Conservation (phyloP, 495 filamentous ascomycete genomes). For the Annulohypoxylon bovei region DNA sequence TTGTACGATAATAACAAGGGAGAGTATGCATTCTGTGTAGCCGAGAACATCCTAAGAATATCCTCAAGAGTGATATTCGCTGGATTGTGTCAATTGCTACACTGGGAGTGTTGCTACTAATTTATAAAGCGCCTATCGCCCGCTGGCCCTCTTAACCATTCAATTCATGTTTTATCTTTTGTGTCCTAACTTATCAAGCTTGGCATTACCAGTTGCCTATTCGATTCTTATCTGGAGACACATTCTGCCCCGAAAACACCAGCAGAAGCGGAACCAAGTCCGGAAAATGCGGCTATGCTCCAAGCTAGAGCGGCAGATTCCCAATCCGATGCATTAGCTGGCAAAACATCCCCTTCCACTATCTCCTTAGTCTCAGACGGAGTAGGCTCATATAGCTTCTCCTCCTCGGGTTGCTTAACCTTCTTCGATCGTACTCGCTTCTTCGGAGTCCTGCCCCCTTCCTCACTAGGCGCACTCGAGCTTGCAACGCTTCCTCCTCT, state of each 20-base stretch:
- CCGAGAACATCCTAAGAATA: background rate
- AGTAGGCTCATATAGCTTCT: constrained; percentile 46
- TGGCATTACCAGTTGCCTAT: background rate
- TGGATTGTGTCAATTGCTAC: background rate
- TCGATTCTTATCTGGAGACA: constrained; percentile 46
- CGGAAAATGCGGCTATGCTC: constrained; percentile 53
- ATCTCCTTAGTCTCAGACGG: constrained; percentile 31
- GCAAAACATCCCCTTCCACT: constrained; percentile 46
- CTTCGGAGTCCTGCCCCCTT: constrained; percentile 23
- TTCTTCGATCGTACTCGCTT: constrained; percentile 43
- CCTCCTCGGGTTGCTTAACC: constrained; percentile 41
- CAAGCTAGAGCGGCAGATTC: constrained; percentile 57
- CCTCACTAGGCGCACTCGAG: constrained; percentile 29
- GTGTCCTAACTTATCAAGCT: background rate
- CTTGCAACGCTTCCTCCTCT: constrained; percentile 35
- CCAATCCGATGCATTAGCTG: constrained; percentile 54
- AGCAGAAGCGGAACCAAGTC: constrained; percentile 52
- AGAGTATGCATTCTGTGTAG: too few species aligned
- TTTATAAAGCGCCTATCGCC: background rate
- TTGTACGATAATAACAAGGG: too few species aligned
- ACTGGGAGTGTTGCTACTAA: background rate
- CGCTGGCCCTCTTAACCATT: background rate
- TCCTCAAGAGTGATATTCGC: background rate
- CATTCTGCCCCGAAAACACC: constrained; percentile 58
- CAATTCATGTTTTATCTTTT: background rate